Percentiles rank a stretch among this genome's conserved stretches.
phyloP scores from a whole-genome alignment of 805 yeast genomes.

The Saturnispora serradocipensis region DNA sequence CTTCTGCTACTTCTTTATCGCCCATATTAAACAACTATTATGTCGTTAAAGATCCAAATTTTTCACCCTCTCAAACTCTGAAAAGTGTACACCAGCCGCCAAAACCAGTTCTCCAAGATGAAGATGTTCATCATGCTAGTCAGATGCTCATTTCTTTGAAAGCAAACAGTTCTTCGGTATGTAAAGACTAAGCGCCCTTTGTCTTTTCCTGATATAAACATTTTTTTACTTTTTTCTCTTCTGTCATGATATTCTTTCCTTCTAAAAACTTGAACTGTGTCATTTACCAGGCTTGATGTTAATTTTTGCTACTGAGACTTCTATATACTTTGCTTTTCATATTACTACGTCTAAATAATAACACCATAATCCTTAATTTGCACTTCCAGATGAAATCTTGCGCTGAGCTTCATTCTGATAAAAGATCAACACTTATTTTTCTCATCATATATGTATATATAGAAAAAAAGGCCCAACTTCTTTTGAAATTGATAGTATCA shows the following conservation, averaged over 20 bases:
- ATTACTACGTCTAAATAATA: too few relatives aligned
- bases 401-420: background rate
- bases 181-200: background rate
- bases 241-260: background rate
- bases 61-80: background rate
- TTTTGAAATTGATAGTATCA: background rate
- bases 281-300: background rate
- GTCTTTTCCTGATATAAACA: background rate
- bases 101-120: background rate
- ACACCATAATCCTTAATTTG: background rate
- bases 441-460: background rate
- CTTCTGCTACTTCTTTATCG: background rate
- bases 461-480: background rate
- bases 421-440: background rate
- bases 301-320: background rate
- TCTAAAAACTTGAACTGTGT: background rate
- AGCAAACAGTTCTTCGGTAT: background rate
- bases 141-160: slow-evolving; percentile 4
- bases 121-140: slow-evolving; percentile 8
- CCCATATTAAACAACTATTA: background rate
- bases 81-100: background rate
- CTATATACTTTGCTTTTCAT: background rate
- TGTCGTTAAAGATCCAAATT: background rate
- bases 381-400: too few relatives aligned
- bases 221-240: background rate